phyloP scores from a whole-genome alignment of 805 yeast genomes.

The Candida odintsovae region DNA sequence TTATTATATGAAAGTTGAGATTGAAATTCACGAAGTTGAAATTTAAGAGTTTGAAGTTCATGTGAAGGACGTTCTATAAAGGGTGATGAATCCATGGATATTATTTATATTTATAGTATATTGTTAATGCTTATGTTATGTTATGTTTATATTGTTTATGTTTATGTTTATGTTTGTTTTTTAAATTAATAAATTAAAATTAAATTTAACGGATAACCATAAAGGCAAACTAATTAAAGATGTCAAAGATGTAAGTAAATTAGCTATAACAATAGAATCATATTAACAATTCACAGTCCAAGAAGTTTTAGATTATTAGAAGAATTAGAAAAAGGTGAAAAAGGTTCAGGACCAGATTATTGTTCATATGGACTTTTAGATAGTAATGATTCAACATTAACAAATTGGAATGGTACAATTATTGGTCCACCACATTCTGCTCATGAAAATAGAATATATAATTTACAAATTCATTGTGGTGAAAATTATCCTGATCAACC shows the following conservation, averaged over 20 bases:
- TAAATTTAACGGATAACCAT: neutral
- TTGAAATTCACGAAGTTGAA: constrained; percentile 30
- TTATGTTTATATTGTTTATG: neutral
- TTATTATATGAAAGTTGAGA: constrained; percentile 12
- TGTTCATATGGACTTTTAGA: constrained; percentile 92
- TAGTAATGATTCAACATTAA: constrained; percentile 88
- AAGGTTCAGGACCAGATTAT: constrained; percentile 94
- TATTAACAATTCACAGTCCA: constrained; percentile 56
- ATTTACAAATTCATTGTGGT: constrained; percentile 76
- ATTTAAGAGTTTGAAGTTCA: constrained; percentile 27
- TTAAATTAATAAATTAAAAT: neutral
- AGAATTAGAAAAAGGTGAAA: constrained; percentile 96
- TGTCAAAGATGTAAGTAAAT: constrained; percentile 50
- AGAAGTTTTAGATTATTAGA: constrained; percentile 92
- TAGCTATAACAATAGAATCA: too few species aligned
- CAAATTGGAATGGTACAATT: constrained; percentile 96
- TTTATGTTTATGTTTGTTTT: neutral
- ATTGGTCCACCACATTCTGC: constrained; percentile 91
- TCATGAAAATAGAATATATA: constrained; percentile 92
- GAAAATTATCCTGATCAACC: constrained; percentile 83
- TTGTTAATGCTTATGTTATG: neutral
- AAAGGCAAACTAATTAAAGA: constrained; percentile 1
- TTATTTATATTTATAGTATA: neutral
- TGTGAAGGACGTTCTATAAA: neutral
- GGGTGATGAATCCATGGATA: neutral